Percentiles rank a stretch among this genome's conserved stretches.
Conservation (phyloP, 2,329 filamentous ascomycete species). For the Ophiostoma triangulosporum region DNA sequence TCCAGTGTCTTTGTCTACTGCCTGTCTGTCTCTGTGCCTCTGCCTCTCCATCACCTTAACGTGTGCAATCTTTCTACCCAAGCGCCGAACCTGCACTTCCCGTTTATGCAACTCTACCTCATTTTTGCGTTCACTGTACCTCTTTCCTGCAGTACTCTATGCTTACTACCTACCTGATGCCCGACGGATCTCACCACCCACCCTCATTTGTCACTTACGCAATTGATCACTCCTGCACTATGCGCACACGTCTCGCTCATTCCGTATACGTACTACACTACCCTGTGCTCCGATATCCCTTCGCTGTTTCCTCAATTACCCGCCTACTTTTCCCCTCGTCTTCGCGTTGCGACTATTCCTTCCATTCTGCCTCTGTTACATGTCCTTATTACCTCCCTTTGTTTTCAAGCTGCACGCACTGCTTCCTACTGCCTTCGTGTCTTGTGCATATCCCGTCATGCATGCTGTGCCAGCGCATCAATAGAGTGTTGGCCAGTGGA, state of each 20-base stretch:
- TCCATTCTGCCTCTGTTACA: neutral
- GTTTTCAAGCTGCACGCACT: neutral
- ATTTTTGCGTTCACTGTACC: neutral
- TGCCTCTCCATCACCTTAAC: neutral
- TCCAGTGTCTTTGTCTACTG: neutral
- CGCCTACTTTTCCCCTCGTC: neutral
- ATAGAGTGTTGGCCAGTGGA: constrained; percentile 17
- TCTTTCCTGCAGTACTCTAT: neutral
- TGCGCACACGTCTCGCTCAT: neutral
- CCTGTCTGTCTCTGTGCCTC: neutral
- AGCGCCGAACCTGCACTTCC: neutral
- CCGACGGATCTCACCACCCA: neutral
- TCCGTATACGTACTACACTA: neutral
- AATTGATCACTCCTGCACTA: neutral
- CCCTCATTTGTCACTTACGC: too few species aligned
- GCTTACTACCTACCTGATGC: neutral
- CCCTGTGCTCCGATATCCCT: neutral
- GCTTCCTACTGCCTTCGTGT: constrained; percentile 18
- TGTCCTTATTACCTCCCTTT: too few species aligned
- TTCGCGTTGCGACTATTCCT: neutral
- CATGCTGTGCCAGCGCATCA: constrained; percentile 35
- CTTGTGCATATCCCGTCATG: constrained; percentile 39
- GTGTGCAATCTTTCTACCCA: neutral
- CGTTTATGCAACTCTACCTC: too few species aligned
- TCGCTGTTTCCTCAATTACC: neutral